A percentile compares a stretch with the other conserved stretches of the same genome.
Evolutionary conservation across 23 red algal genomes (phyloP).

Genomic region (Cyanidium caldarium): DNA sequence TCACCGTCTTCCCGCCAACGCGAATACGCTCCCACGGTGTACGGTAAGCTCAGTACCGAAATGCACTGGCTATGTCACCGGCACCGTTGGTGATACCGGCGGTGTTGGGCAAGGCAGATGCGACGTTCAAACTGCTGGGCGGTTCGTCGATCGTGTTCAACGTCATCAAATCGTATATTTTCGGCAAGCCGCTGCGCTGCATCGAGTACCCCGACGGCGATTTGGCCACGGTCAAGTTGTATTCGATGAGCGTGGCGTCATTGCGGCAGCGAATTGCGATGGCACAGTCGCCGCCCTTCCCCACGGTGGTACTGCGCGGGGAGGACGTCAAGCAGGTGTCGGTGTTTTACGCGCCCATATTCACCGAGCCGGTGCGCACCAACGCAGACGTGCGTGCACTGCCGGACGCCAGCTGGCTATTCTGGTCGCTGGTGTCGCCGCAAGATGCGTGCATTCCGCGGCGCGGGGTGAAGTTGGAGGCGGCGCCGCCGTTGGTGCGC

Average conservation of each 20-base stretch:
- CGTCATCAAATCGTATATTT: slow-evolving; percentile 47
- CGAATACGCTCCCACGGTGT: too few relatives aligned
- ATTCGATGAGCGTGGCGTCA: slow-evolving; percentile 33
- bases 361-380: slow-evolving; percentile 60
- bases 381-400: slow-evolving; percentile 62
- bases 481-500: background rate
- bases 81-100: slow-evolving; percentile 28
- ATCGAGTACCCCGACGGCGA: slow-evolving; percentile 88
- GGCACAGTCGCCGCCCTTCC: slow-evolving; percentile 70
- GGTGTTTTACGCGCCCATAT: slow-evolving; percentile 60
- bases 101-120: slow-evolving; percentile 77
- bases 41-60: background rate
- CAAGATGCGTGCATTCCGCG: slow-evolving; percentile 58
- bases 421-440: slow-evolving; percentile 56
- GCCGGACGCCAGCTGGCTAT: slow-evolving; percentile 67
- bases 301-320: slow-evolving; percentile 43
- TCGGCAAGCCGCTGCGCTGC: slow-evolving; percentile 56
- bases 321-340: slow-evolving; percentile 70
- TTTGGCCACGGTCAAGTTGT: slow-evolving; percentile 53
- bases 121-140: slow-evolving; percentile 70
- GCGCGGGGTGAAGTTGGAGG: slow-evolving; percentile 61
- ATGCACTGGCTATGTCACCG: background rate
- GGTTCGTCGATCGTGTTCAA: slow-evolving; percentile 70
- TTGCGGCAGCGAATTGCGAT: slow-evolving; percentile 48
- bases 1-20: too few relatives aligned